Evolutionary conservation across 2,329 filamentous ascomycete genomes (phyloP).

Genomic region (Drechslerella dactyloides): DNA sequence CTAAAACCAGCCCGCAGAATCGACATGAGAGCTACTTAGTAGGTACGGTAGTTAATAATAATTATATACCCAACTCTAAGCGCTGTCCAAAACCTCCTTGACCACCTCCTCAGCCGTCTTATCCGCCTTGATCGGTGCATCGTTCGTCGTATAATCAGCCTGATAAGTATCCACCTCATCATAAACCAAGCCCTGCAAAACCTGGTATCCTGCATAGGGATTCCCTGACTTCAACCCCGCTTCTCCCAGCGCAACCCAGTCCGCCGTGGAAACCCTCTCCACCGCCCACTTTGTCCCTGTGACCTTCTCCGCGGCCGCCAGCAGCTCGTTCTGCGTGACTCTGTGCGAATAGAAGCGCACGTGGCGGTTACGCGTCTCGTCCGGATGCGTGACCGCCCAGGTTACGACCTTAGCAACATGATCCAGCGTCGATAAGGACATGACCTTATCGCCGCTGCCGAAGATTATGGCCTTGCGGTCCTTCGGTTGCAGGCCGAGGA

Average conservation of each 20-base stretch:
- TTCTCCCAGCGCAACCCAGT: slow-evolving; percentile 53
- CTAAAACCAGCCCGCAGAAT: no score
- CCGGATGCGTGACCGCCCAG: slow-evolving; percentile 61
- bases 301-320: slow-evolving; percentile 57
- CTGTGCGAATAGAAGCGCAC: slow-evolving; percentile 62
- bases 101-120: slow-evolving; percentile 28
- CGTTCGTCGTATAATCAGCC: slow-evolving; percentile 23
- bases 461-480: slow-evolving; percentile 60
- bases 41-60: no score
- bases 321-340: slow-evolving; percentile 60
- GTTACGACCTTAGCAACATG: slow-evolving; percentile 62
- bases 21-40: no score
- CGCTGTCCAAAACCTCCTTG: slow-evolving; percentile 13
- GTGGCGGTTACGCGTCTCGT: slow-evolving; percentile 64
- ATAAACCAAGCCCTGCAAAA: slow-evolving; percentile 38
- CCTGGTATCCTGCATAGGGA: slow-evolving; percentile 30
- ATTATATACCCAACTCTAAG: no score
- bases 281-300: slow-evolving; percentile 55
- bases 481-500: slow-evolving; percentile 61
- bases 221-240: slow-evolving; percentile 29
- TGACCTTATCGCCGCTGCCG: slow-evolving; percentile 63
- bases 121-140: slow-evolving; percentile 28
- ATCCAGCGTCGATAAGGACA: slow-evolving; percentile 62
- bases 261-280: slow-evolving; percentile 52
- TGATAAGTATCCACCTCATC: slow-evolving; percentile 34